Evolutionary conservation across 345 rosid species (phyloP).

Genomic region (Geranium brycei): DNA sequence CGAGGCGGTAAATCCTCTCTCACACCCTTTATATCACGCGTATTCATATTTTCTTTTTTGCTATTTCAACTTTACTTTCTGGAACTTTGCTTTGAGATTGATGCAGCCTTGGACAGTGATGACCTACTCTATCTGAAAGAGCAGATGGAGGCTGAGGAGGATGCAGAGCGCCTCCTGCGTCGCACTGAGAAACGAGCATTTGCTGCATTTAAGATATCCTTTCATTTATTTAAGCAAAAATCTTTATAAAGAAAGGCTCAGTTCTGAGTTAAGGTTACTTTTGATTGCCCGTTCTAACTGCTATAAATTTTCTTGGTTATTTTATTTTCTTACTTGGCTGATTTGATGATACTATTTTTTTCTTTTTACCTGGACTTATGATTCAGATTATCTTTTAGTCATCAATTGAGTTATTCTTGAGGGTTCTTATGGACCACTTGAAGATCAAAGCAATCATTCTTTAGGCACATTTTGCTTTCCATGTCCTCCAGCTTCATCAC

Average conservation of each 20-base stretch:
- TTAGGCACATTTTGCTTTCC: background rate
- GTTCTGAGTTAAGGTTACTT: background rate
- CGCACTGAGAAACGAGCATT: constrained; percentile 96
- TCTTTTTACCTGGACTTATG: too few species aligned
- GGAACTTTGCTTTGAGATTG: constrained; percentile 15
- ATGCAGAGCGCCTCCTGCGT: constrained; percentile 88
- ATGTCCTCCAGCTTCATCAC: background rate
- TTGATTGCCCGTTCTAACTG: background rate
- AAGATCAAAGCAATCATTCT: background rate
- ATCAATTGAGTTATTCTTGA: background rate
- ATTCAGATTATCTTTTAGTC: background rate
- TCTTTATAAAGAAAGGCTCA: background rate
- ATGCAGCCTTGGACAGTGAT: constrained; percentile 97
- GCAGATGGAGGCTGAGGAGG: constrained; percentile 99
- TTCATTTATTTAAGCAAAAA: constrained; percentile 6
- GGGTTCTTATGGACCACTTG: background rate
- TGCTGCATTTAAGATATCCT: constrained; percentile 99
- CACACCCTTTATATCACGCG: background rate
- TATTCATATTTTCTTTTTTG: background rate
- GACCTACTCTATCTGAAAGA: constrained; percentile 95
- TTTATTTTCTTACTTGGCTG: too few species aligned
- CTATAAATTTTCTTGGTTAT: too few species aligned
- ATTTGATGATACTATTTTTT: too few species aligned
- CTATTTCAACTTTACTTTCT: constrained; percentile 6
- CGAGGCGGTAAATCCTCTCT: constrained; percentile 58